Percentiles rank a stretch among this genome's conserved stretches.
These are phyloP conservation scores for Umbelopsis isabellina DNA, from an alignment of 192 early-diverging fungal species.

Conservation along the genomic window DNA sequence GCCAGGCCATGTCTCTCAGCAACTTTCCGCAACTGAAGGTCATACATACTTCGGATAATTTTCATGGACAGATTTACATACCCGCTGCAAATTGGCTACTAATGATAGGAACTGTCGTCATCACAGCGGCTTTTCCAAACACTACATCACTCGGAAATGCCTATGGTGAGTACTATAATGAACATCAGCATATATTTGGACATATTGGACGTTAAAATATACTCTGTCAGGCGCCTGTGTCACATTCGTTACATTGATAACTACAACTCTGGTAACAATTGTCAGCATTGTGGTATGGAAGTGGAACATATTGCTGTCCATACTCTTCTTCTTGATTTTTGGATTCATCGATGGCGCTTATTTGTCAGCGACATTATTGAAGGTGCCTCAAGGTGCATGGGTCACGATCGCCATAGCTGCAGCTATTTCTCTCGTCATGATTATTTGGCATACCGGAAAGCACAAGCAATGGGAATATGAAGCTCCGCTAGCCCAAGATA, in stretches of 20 bases:
- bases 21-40: slow-evolving; percentile 51
- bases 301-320: slow-evolving; percentile 21
- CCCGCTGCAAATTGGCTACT: slow-evolving; percentile 53
- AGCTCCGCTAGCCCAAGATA: not conserved
- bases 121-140: slow-evolving; percentile 43
- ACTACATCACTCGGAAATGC: slow-evolving; percentile 45
- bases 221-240: not conserved
- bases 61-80: slow-evolving; percentile 51
- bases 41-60: slow-evolving; percentile 41
- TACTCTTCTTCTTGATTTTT: slow-evolving; percentile 29
- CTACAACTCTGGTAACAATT: slow-evolving; percentile 14
- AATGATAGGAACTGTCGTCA: slow-evolving; percentile 41
- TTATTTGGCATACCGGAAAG: slow-evolving; percentile 32
- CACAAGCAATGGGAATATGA: slow-evolving; percentile 17
- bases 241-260: slow-evolving; percentile 21
- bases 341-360: slow-evolving; percentile 31
- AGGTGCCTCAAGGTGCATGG: slow-evolving; percentile 34
- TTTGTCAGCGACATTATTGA: slow-evolving; percentile 24
- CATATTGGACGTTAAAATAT: not conserved
- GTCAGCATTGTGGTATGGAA: slow-evolving; percentile 24
- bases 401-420: slow-evolving; percentile 20
- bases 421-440: slow-evolving; percentile 7
- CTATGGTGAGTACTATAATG: slow-evolving; percentile 40
- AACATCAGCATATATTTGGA: not conserved
- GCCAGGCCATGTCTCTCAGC: slow-evolving; percentile 56